Base-by-base conservation (phyloP, 2,329 filamentous ascomycete genomes). In the Cladophialophora chaetospira region DNA sequence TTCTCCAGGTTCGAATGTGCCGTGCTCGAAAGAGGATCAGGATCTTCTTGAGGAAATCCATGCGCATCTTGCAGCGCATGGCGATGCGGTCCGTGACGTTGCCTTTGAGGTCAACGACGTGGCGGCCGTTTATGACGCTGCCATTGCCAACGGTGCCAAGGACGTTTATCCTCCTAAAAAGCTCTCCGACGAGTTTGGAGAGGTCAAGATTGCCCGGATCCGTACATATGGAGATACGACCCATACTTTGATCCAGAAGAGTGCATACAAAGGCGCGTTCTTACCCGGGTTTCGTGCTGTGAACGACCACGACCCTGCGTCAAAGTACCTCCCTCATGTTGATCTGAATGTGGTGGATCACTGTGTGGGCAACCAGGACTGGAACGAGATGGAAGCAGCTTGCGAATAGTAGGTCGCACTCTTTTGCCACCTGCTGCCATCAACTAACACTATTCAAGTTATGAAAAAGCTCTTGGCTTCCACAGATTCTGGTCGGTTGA, bases 401-500 rank as follows among this genome's bases (percentile, higher is more conserved):
- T 87, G 84, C 69, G 79, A 80, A 57, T 86, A 89, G n/a, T n/a
- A n/a, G n/a, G n/a, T n/a, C n/a, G n/a, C n/a, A n/a, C n/a, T n/a
- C n/a, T n/a, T n/a, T n/a, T n/a, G n/a, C n/a, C n/a, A n/a, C n/a
- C n/a, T n/a, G n/a, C n/a, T n/a, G n/a, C n/a, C n/a, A n/a, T n/a
- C n/a, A n/a, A n/a, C n/a, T n/a, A n/a, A n/a, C n/a, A n/a, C n/a
- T n/a, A n/a, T n/a, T n/a, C n/a, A n/a, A n/a, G n/a, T 73, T 97
- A 97, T 78, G 92, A 97, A 77, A 84, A 86, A 62, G 89, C 88
- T 61, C 88, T 97, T 25, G 88, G 88, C 53, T 97, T 97, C 83
- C 91, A 96, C 78, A 89, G 92, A 65, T 97, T 97, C 86, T 97
- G 93, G 93, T 91, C 87, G 53, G 92, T 97, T 57, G 93, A 97